Evolutionary conservation across 495 filamentous ascomycete species (phyloP).

Genomic region (Neurospora discreta): DNA sequence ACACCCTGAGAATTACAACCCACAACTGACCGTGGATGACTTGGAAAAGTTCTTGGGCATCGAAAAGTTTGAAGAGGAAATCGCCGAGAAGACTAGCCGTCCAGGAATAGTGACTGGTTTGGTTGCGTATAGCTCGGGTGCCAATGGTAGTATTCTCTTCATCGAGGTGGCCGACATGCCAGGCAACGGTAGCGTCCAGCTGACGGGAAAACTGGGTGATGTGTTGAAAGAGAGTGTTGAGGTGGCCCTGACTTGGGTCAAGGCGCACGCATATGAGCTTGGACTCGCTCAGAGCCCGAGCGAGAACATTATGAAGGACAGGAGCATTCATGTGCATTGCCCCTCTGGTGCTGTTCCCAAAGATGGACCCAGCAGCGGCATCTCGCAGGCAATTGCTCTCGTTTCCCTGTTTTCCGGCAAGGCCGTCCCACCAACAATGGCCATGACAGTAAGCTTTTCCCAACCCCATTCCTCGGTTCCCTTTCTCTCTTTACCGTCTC

Average conservation of each 20-base stretch:
- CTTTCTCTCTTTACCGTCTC: not conserved
- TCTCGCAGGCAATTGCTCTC: slow-evolving; percentile 87
- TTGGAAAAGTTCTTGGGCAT: slow-evolving; percentile 86
- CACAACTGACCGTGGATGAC: slow-evolving; percentile 61
- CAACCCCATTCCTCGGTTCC: not conserved
- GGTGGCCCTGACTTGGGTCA: slow-evolving; percentile 91
- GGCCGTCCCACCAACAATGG: slow-evolving; percentile 79
- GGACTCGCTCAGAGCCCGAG: slow-evolving; percentile 68
- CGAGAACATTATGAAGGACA: slow-evolving; percentile 93
- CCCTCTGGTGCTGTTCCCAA: slow-evolving; percentile 93
- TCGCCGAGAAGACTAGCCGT: slow-evolving; percentile 75
- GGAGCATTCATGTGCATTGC: slow-evolving; percentile 93
- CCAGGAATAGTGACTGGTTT: slow-evolving; percentile 95
- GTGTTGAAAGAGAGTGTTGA: slow-evolving; percentile 96
- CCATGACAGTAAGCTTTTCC: slow-evolving; percentile 62
- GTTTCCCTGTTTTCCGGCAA: slow-evolving; percentile 86
- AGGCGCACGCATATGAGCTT: slow-evolving; percentile 87
- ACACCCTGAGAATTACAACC: slow-evolving; percentile 59
- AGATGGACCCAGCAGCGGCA: slow-evolving; percentile 78
- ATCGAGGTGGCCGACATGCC: slow-evolving; percentile 98
- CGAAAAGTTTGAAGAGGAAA: slow-evolving; percentile 90
- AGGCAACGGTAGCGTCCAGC: slow-evolving; percentile 79
- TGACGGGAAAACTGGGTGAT: slow-evolving; percentile 98
- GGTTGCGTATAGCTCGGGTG: slow-evolving; percentile 89
- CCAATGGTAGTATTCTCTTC: slow-evolving; percentile 93